These are phyloP conservation scores for Eimeria mitis DNA, from an alignment of 169 alveolate genomes.

Conservation along the genomic window DNA sequence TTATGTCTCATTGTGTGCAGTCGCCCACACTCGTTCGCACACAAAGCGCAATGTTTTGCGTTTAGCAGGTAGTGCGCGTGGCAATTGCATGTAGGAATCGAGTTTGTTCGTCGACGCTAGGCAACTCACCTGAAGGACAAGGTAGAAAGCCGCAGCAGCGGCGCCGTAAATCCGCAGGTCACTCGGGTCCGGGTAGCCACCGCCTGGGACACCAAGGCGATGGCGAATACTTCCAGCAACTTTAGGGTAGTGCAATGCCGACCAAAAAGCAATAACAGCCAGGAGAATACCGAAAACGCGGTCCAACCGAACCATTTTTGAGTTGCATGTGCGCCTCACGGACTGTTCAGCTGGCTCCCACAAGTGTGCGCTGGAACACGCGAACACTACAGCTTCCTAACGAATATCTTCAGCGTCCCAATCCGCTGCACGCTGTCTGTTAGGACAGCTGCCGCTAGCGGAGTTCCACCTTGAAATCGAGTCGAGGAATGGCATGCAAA, in stretches of 20 bases:
- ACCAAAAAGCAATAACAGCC: conserved; percentile 69
- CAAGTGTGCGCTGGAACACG: conserved; percentile 28
- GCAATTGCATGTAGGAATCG: not conserved
- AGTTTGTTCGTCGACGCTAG: not conserved
- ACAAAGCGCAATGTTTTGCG: not conserved
- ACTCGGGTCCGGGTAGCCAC: conserved; percentile 71
- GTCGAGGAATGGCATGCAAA: conserved; percentile 18
- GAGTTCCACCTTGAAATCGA: conserved; percentile 17
- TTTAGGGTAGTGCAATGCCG: conserved; percentile 68
- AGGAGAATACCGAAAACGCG: conserved; percentile 71
- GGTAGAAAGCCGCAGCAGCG: conserved; percentile 55
- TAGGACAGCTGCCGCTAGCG: conserved; percentile 58
- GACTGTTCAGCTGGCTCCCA: conserved; percentile 24
- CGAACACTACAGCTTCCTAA: not conserved
- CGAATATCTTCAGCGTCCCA: conserved; percentile 7
- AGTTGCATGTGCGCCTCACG: conserved; percentile 47
- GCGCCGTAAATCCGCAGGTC: conserved; percentile 68
- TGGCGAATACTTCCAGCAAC: conserved; percentile 71
- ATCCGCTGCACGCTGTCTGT: conserved; percentile 60
- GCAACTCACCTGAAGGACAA: conserved; percentile 45
- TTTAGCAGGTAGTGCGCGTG: not conserved
- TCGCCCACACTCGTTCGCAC: not conserved
- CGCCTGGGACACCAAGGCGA: conserved; percentile 70
- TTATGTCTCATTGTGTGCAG: not conserved
- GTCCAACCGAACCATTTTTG: conserved; percentile 74